A percentile compares a stretch with the other conserved stretches of the same genome.
phyloP scores from a whole-genome alignment of 176 grass and related monocot species.

The Luzula sylvatica region DNA sequence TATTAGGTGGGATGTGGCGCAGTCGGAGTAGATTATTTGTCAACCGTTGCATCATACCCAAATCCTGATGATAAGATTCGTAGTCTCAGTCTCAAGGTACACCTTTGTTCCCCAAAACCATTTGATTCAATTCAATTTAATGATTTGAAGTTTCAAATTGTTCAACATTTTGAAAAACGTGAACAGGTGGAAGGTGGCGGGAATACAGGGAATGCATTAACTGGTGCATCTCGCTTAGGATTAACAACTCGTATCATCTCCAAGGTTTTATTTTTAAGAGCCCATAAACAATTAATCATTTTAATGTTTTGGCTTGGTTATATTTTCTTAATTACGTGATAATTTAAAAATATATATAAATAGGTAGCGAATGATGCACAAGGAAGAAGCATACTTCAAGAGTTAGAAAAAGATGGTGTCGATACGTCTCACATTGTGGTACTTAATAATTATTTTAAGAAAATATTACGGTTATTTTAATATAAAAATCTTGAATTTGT shows the following conservation, averaged over 20 bases:
- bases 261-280: constrained; percentile 31
- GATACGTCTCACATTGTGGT: constrained; percentile 73
- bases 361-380: constrained; percentile 58
- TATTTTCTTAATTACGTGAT: not conserved
- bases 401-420: constrained; percentile 63
- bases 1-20: constrained; percentile 60
- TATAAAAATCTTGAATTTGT: too few relatives aligned
- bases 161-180: not conserved
- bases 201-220: constrained; percentile 85
- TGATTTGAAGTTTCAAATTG: not conserved
- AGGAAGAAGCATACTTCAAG: constrained; percentile 49
- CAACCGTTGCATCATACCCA: constrained; percentile 76
- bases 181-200: constrained; percentile 64
- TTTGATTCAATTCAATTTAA: not conserved
- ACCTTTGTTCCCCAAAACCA: not conserved
- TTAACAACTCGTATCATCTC: constrained; percentile 56
- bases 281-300: not conserved
- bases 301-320: not conserved
- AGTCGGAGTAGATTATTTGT: constrained; percentile 63
- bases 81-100: constrained; percentile 62
- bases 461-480: too few relatives aligned
- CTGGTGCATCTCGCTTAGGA: constrained; percentile 60
- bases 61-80: constrained; percentile 93
- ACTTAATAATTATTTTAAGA: too few relatives aligned
- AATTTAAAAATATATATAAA: too few relatives aligned